Base-by-base conservation (phyloP, 257 asterid genomes). In the Solanum sejunctum region DNA sequence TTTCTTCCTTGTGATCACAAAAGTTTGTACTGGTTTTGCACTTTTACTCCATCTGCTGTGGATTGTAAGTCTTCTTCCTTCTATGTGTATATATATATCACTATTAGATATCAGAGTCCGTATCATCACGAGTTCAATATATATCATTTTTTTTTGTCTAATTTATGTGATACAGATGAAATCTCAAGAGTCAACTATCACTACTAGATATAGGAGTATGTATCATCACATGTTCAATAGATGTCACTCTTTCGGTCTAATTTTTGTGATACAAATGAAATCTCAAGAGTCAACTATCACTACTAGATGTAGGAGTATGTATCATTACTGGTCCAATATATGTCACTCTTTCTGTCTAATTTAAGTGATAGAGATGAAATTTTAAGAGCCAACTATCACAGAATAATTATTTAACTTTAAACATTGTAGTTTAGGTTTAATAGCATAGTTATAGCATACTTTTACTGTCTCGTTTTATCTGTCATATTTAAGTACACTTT, bases 11-110 rank as follows among this genome's bases (percentile, higher is more conserved):
- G 91, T 39, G 92, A 89, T 72, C 89, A 88, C 63, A 86, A 87
- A 15, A 88, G 85, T 8, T 84, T 92, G 70, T 92, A 90, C 81
- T 92, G 93, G 92, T 92, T 86, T 88, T 89, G 89, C 88, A 79
- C 90, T 39, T 92, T 85, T 82, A 57, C 58, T 64, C 90, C 90
- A 61, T 88, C 93, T 43, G 85, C 12, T 7, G n/a, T 73, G 1
- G n/a, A 57, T 47, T 73, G 86, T 84, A 84, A 84, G 86, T 28
- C 43, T 49, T 3, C 61, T 23, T 0, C 0, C 20, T 49, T 26
- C 41, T 70, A 18, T 13, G 39, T 61, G 41, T 36, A 4, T 36
- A 36, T 36, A 36, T 36, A 36, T 36, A 0, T 57, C 12, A 18
- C 1, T 55, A 17, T 4, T 17, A 45, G 49, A 17, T 16, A 7